These are phyloP conservation scores for Sphagnum tenellum DNA, from an alignment of 225 moss, liverwort and hornwort species.

Conservation along the genomic window DNA sequence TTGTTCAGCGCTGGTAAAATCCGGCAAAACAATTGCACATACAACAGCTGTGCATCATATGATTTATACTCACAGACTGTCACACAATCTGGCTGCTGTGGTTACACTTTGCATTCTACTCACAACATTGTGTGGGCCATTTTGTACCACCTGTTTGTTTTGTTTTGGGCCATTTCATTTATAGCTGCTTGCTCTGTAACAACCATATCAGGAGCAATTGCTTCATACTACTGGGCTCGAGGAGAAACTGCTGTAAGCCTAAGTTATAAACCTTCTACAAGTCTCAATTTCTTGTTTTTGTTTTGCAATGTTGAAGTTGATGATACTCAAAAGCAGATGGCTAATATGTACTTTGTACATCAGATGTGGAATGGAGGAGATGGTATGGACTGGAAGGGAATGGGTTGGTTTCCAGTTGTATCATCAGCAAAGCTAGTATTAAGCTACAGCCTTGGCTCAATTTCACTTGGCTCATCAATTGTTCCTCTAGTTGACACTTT, in stretches of 20 bases:
- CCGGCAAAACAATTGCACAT: constrained; percentile 23
- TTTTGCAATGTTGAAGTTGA: background rate
- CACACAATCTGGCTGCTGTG: constrained; percentile 24
- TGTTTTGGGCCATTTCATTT: constrained; percentile 38
- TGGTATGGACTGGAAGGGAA: too few relatives aligned
- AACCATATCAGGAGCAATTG: constrained; percentile 37
- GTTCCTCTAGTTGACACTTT: too few relatives aligned
- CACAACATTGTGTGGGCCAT: constrained; percentile 48
- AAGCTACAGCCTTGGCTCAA: too few relatives aligned
- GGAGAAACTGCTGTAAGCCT: constrained; percentile 51
- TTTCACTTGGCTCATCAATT: too few relatives aligned
- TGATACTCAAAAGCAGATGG: background rate
- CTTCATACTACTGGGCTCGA: constrained; percentile 37
- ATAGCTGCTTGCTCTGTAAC: constrained; percentile 24
- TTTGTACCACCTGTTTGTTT: constrained; percentile 39
- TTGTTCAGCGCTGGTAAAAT: constrained; percentile 76
- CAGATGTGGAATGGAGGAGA: constrained; percentile 17
- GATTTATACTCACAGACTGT: constrained; percentile 10
- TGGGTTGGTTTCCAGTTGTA: too few relatives aligned
- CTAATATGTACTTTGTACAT: background rate
- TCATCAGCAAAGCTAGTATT: too few relatives aligned
- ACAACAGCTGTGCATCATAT: constrained; percentile 31
- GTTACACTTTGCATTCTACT: constrained; percentile 35
- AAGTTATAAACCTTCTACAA: too few relatives aligned
- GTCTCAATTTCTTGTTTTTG: background rate